phyloP scores from a whole-genome alignment of 306 rosid genomes.

The Crotalaria pallida region DNA sequence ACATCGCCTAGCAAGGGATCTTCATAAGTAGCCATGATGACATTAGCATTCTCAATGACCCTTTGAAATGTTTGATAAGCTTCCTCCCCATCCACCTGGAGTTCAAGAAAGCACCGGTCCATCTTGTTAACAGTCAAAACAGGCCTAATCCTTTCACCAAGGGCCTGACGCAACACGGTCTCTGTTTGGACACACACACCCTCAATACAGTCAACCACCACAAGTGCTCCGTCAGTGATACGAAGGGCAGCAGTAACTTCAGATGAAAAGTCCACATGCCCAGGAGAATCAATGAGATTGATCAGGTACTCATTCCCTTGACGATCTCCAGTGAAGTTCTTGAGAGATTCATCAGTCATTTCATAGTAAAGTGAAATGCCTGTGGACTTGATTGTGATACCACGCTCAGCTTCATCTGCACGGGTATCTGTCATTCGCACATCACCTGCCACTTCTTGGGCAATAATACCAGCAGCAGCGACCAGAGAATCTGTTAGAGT shows the following conservation, averaged over 20 bases:
- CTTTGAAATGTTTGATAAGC: slow-evolving; percentile 34
- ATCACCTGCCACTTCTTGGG: slow-evolving; percentile 57
- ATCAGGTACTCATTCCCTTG: slow-evolving; percentile 58
- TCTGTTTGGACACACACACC: slow-evolving; percentile 68
- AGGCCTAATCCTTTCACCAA: slow-evolving; percentile 63
- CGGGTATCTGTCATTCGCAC: slow-evolving; percentile 31
- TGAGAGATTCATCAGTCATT: slow-evolving; percentile 39
- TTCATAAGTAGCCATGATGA: no score
- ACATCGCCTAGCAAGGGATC: no score
- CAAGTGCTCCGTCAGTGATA: slow-evolving; percentile 50
- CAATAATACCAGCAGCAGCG: slow-evolving; percentile 68
- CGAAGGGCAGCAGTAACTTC: background rate
- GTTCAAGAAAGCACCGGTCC: slow-evolving; percentile 67
- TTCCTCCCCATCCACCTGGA: slow-evolving; percentile 63
- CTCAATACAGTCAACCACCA: slow-evolving; percentile 56
- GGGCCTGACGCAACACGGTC: slow-evolving; percentile 59
- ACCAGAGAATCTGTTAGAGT: slow-evolving; percentile 61
- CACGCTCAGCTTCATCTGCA: slow-evolving; percentile 61
- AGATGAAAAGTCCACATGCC: slow-evolving; percentile 52
- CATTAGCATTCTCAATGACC: no score
- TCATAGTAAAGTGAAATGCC: slow-evolving; percentile 66
- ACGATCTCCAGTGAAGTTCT: slow-evolving; percentile 32
- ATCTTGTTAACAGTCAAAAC: slow-evolving; percentile 62
- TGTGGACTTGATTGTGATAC: slow-evolving; percentile 56
- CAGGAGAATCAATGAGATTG: slow-evolving; percentile 61